A percentile compares a stretch with the other conserved stretches of the same genome.
phyloP scores from a whole-genome alignment of 1,139 yeast species.

The Sugiyamaella xylanicola region DNA sequence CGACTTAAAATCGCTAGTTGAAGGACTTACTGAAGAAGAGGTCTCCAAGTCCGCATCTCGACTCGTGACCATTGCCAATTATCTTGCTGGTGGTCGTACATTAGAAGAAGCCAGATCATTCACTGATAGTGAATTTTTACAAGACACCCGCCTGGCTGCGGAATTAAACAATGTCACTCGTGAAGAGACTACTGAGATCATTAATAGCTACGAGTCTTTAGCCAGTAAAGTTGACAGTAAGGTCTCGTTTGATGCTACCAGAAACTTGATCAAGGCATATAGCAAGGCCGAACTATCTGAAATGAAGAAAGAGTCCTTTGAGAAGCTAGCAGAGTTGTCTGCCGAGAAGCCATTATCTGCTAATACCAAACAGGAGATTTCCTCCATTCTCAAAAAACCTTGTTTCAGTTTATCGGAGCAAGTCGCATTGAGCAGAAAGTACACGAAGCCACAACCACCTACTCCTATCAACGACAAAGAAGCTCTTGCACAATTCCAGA shows the following conservation, averaged over 20 bases:
- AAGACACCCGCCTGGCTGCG: slow-evolving; percentile 52
- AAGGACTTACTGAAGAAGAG: slow-evolving; percentile 45
- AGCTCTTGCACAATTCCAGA: slow-evolving; percentile 36
- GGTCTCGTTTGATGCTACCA: slow-evolving; percentile 33
- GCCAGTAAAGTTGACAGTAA: slow-evolving; percentile 32
- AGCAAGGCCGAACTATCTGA: slow-evolving; percentile 41
- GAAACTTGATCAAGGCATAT: slow-evolving; percentile 29
- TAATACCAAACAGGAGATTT: slow-evolving; percentile 42
- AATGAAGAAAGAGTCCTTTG: slow-evolving; percentile 39
- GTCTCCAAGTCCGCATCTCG: slow-evolving; percentile 51
- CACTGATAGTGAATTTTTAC: slow-evolving; percentile 58
- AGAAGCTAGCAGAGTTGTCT: slow-evolving; percentile 25
- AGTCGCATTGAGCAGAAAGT: slow-evolving; percentile 46
- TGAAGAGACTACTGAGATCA: slow-evolving; percentile 33
- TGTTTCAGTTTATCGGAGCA: slow-evolving; percentile 46
- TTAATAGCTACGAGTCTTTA: slow-evolving; percentile 43
- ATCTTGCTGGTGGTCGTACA: slow-evolving; percentile 49
- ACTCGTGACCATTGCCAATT: slow-evolving; percentile 54
- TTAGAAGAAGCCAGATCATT: slow-evolving; percentile 56
- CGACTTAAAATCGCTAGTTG: slow-evolving; percentile 32
- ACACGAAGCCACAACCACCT: slow-evolving; percentile 34
- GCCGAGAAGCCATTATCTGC: slow-evolving; percentile 30
- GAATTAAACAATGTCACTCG: slow-evolving; percentile 42
- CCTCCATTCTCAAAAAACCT: slow-evolving; percentile 43
- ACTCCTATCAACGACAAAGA: slow-evolving; percentile 24